Base-by-base conservation (phyloP, 768 basidiomycete genomes). In the Boletus subparvulus region DNA sequence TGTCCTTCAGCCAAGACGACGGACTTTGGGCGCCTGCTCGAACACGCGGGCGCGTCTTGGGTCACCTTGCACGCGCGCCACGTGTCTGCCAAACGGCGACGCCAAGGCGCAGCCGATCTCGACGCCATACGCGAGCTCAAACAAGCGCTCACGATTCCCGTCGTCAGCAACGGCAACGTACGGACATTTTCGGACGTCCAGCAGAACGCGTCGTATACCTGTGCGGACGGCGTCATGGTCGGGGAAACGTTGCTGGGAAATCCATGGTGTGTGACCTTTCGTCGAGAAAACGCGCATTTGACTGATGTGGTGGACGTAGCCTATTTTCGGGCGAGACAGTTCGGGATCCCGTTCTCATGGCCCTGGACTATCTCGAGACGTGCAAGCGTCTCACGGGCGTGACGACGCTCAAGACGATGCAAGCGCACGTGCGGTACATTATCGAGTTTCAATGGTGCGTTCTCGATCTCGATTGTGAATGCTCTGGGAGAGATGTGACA, bases 131-230 rank as follows among this genome's bases (percentile, higher is more conserved):
- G 77, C 52, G 69, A 68, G 41, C 76, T 91, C 32, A 85, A 84
- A 63, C 74, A 79, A 0, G 65, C 68, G 26, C 63, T 88, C 6
- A 55, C 64, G 2, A 69, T 90, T 6, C 86, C 85, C 10, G 81
- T 90, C 49, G 72, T 92, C 47, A 89, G 86, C 71, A 92, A 92
- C 64, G 90, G 90, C 12, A 92, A 92, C 65, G 90, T 92, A 17
- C 80, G 83, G 33, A 72, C 68, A 17, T 84, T 79, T 72, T 70
- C 72, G 30, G 85, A 92, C 66, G 67, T 91, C 13, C 67, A 70
- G 56, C 65, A 66, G 26, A 90, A 91, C 65, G 66, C 79, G 49
- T 65, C 69, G 32, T 74, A 73, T 45, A 89, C 88, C 4, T 75
- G 79, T 16, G 87, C 88, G 43, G 84, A 88, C 62, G 90, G 90